Evolutionary conservation across 139 green algal genomes (phyloP), one percentile per base, ranked within the genome.

Genomic region (Chlamydomonas schloesseri): DNA sequence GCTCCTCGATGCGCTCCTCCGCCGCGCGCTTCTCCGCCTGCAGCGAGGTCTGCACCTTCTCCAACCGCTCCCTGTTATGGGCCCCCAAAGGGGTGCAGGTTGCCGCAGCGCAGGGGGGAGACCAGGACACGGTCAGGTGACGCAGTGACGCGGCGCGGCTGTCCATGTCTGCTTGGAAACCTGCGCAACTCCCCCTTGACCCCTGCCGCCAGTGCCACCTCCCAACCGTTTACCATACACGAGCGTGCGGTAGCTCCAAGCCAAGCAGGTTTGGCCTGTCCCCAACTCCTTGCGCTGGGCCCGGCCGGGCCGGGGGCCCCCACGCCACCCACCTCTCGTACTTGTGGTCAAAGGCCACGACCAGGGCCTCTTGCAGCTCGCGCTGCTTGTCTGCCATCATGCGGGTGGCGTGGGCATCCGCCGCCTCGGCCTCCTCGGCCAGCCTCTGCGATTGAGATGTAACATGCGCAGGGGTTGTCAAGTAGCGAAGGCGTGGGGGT

Each of bases 341-440:
- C 73, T 88, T 81, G 34, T 88, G 72, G 18, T 90, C 87, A 50
- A 90, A 90, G 17, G 3, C 50, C 0, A 69, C 5, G 18, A 90
- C 60, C 37, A 58, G 86, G 31, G 71, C 42, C 23, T 76, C 42
- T 36, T 71, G 60, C 29, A 74, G 31, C 72, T 86, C 87, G 6
- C 73, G 73, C n/a, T 88, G 74, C 67, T 88, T 83, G n/a, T 88
- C 73, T 0, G 78, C 70, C 65, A 88, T 34, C 10, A 58, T 28
- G n/a, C 46, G 79, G n/a, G 71, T 74, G 0, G 81, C 81, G 57
- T 77, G 67, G 6, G 73, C 81, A 37, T 90, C 87, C 0, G 87
- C 87, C 28, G 33, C 73, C 33, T 90, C 87, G 0, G 87, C 86
- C 81, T 85, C 87, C 23, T 88, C 71, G 28, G 81, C 55, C 20